Base-by-base conservation (phyloP, 1,284 basidiomycete species). In the Blastosporella zonata region DNA sequence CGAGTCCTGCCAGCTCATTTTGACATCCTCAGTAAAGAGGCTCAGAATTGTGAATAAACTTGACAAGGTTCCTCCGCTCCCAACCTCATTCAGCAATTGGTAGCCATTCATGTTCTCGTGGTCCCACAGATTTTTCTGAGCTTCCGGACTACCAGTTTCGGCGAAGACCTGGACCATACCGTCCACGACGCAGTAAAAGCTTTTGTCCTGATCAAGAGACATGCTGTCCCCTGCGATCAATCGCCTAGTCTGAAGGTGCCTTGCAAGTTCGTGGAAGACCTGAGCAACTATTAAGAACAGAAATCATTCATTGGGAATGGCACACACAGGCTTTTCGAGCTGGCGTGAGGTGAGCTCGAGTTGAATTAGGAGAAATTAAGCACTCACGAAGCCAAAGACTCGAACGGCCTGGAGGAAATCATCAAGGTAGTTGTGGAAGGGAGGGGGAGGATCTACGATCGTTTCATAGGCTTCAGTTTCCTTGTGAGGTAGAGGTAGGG, bases 21-120 rank as follows among this genome's bases (percentile, higher is more conserved):
- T 89, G 60, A 99, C 87, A 62, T 98, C 90, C 67, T 99, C 96
- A 1, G 97, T 99, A 69, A 99, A 99, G 40, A 99, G 75, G 50
- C 74, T 90, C 45, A 99, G 78, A 62, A 99, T 99, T 10, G 93
- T 97, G 69, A 99, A 98, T 33, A 98, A 76, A 60, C 93, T 96
- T 33, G 93, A 96, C 12, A 98, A 74, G 0, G 94, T 99, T 8
- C 96, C 93, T 4, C 94, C 94, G n/a, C 86, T 89, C 33, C 90
- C 86, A 23, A 97, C 95, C 70, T 95, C 92, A 61, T 97, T 97
- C 38, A 97, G 77, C 3, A 97, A 73, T 62, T 95, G 92, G 67
- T 93, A 97, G 5, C 93, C 94, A 56, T 95, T 94, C 77, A 91
- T 88, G 54, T 88, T 84, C 62, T 91, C 88, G 48, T 87, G 82